Percentiles rank a stretch among this genome's conserved stretches.
Conservation (phyloP, 148 eudicot species). For the Cornus florida region DNA sequence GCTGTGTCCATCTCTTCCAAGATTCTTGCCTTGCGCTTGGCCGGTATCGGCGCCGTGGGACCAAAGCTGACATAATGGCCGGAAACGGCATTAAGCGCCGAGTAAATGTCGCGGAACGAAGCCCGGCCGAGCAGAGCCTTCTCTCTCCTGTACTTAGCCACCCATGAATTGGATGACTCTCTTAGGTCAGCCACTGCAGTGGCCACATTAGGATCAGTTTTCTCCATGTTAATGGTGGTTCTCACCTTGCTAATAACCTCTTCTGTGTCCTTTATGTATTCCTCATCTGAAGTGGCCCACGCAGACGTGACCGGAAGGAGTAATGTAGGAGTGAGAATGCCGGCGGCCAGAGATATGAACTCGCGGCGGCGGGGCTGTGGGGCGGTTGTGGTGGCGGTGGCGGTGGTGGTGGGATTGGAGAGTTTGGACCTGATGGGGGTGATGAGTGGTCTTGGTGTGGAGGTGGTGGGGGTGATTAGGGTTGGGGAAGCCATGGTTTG, state of each 20-base stretch:
- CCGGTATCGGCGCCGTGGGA: constrained; percentile 82
- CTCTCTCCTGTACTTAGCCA: constrained; percentile 93
- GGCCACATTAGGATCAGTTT: constrained; percentile 70
- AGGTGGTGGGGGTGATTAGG: constrained; percentile 56
- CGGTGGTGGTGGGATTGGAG: constrained; percentile 23
- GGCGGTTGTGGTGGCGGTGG: constrained; percentile 19
- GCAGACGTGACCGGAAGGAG: constrained; percentile 32
- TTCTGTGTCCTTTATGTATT: constrained; percentile 79
- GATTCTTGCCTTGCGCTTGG: constrained; percentile 79
- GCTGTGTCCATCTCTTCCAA: constrained; percentile 91
- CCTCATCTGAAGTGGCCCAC: constrained; percentile 60
- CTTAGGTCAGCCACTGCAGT: constrained; percentile 75
- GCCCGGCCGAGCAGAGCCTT: constrained; percentile 70
- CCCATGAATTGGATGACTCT: constrained; percentile 82
- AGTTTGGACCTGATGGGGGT: constrained; percentile 28
- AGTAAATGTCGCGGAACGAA: constrained; percentile 87
- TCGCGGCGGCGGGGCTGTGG: constrained; percentile 39
- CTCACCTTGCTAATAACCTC: constrained; percentile 84
- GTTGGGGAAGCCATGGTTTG: constrained; percentile 67
- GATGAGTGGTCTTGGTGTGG: constrained; percentile 29
- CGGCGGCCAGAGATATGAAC: constrained; percentile 34
- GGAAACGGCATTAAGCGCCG: constrained; percentile 92
- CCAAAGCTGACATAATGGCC: constrained; percentile 96
- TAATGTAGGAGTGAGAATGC: constrained; percentile 21
- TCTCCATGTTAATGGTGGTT: constrained; percentile 56